These are phyloP conservation scores for Metschnikowia shivogae DNA, from an alignment of 805 yeast genomes.

Conservation along the genomic window DNA sequence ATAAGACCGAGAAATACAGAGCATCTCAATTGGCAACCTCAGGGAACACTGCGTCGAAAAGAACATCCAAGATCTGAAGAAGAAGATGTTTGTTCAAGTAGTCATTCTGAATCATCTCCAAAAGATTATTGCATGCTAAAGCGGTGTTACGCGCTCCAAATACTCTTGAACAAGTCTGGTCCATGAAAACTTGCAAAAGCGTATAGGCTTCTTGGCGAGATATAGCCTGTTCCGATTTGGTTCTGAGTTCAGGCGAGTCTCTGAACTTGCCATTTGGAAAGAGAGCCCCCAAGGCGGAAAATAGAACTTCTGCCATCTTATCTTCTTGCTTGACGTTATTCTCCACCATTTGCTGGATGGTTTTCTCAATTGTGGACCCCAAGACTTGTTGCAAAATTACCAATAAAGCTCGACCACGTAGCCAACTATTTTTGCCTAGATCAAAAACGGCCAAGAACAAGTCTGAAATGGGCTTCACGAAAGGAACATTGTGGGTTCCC, in stretches of 20 bases:
- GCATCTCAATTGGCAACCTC: conserved; percentile 2
- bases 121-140: conserved; percentile 56
- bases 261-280: conserved; percentile 49
- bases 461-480: conserved; percentile 81
- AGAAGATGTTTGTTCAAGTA: conserved; percentile 62
- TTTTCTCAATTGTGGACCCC: conserved; percentile 83
- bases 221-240: conserved; percentile 46
- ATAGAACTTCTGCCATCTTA: conserved; percentile 37
- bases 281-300: conserved; percentile 21
- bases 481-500: conserved; percentile 34
- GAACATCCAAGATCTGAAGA: conserved; percentile 54
- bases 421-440: conserved; percentile 63
- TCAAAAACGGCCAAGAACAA: conserved; percentile 67
- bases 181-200: conserved; percentile 52
- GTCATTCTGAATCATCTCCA: conserved; percentile 71
- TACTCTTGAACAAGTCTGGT: conserved; percentile 64
- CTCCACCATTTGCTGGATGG: conserved; percentile 45
- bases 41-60: conserved; percentile 45
- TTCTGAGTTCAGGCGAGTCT: conserved; percentile 44
- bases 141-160: conserved; percentile 67
- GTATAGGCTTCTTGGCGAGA: conserved; percentile 56
- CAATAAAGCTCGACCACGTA: conserved; percentile 78
- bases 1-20: not conserved
- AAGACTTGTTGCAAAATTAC: conserved; percentile 78
- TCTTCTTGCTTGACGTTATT: conserved; percentile 37